Conservation (phyloP, 139 green algal species). For the Chlorella sp. region DNA sequence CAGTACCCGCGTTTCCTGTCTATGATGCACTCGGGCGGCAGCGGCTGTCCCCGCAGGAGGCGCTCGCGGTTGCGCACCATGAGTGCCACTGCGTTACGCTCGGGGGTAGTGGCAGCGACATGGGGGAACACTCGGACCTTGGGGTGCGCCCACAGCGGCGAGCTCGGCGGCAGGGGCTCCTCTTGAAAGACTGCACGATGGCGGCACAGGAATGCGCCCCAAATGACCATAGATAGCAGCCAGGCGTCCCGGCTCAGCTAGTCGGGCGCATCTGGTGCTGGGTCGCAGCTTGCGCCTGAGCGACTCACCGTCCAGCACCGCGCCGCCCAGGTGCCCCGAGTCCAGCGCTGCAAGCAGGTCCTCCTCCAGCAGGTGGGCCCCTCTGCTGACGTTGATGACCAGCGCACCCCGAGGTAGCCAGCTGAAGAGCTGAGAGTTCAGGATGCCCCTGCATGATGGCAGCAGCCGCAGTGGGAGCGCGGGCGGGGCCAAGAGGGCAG, state of each 20-base stretch:
- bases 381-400: constrained; percentile 56
- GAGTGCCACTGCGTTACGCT: constrained; percentile 15
- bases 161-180: constrained; percentile 57
- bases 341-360: constrained; percentile 55
- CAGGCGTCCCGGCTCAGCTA: not conserved
- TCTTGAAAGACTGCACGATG: too few relatives aligned
- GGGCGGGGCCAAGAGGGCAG: not conserved
- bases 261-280: not conserved
- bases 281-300: not conserved
- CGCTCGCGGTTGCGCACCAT: constrained; percentile 19
- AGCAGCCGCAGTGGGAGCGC: not conserved
- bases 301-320: constrained; percentile 45
- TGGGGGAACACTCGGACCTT: constrained; percentile 58
- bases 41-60: not conserved
- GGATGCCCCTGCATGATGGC: constrained; percentile 32
- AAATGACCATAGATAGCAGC: not conserved
- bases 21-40: not conserved
- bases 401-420: constrained; percentile 43
- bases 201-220: not conserved
- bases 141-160: constrained; percentile 54
- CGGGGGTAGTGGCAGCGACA: constrained; percentile 50
- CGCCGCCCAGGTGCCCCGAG: constrained; percentile 28
- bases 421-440: constrained; percentile 48
- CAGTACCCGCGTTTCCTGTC: constrained; percentile 5
- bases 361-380: constrained; percentile 50